These are phyloP conservation scores for Hura crepitans DNA, from an alignment of 441 rosid species.

Conservation along the genomic window DNA sequence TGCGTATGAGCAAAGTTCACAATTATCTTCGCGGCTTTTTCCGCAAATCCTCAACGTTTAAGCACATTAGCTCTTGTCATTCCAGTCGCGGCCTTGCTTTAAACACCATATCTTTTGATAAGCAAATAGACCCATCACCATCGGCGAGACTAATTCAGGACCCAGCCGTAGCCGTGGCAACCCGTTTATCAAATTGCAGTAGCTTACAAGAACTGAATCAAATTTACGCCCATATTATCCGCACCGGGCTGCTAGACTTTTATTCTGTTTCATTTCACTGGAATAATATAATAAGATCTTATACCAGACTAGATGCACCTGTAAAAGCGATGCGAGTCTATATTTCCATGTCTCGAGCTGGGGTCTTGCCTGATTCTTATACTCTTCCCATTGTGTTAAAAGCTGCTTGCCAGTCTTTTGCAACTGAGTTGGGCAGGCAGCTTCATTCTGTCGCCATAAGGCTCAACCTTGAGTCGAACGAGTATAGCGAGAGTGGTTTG, in stretches of 20 bases:
- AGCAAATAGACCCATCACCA: neutral
- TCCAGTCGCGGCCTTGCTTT: neutral
- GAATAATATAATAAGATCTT: slow-evolving; percentile 69
- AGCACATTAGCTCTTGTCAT: neutral
- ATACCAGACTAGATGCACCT: slow-evolving; percentile 51
- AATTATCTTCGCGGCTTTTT: neutral
- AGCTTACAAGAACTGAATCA: slow-evolving; percentile 39
- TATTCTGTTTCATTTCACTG: slow-evolving; percentile 44
- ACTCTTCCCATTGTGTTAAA: slow-evolving; percentile 61
- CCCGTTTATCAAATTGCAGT: slow-evolving; percentile 40
- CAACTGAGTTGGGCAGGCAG: slow-evolving; percentile 46
- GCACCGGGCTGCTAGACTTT: slow-evolving; percentile 38
- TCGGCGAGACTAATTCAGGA: slow-evolving; percentile 24
- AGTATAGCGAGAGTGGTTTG: slow-evolving; percentile 78
- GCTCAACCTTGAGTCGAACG: slow-evolving; percentile 48
- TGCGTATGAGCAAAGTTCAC: neutral
- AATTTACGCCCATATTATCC: slow-evolving; percentile 48
- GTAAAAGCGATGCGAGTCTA: slow-evolving; percentile 40
- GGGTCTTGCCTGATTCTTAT: slow-evolving; percentile 55
- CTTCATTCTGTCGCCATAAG: slow-evolving; percentile 54
- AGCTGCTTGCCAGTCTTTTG: slow-evolving; percentile 44
- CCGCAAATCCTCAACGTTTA: neutral
- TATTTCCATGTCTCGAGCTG: slow-evolving; percentile 47
- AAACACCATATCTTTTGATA: neutral
- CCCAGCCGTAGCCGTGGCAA: slow-evolving; percentile 33